These are phyloP conservation scores for Pseudomassariella vexata DNA, from an alignment of 2,329 filamentous ascomycete genomes.

Conservation along the genomic window DNA sequence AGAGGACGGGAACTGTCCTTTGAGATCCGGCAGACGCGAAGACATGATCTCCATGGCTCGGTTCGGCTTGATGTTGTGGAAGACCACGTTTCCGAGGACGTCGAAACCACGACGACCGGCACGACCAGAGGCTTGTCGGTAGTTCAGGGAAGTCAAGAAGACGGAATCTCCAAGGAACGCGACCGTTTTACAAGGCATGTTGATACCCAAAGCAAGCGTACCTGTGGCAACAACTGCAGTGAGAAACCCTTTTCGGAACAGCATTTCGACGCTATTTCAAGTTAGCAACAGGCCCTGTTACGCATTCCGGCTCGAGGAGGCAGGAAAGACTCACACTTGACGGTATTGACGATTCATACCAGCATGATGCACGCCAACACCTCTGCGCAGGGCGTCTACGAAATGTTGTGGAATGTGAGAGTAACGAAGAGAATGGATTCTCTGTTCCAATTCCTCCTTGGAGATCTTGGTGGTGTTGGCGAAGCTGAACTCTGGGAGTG, in stretches of 20 bases:
- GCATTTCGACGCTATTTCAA: slow-evolving; percentile 53
- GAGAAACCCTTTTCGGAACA: slow-evolving; percentile 68
- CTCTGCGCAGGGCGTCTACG: slow-evolving; percentile 56
- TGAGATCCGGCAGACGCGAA: slow-evolving; percentile 66
- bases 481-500: slow-evolving; percentile 60
- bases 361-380: slow-evolving; percentile 72
- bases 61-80: slow-evolving; percentile 56
- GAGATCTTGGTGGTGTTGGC: slow-evolving; percentile 55
- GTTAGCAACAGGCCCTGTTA: no score
- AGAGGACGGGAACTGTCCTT: slow-evolving; percentile 73
- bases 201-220: slow-evolving; percentile 72
- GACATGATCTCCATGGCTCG: slow-evolving; percentile 66
- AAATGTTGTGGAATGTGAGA: slow-evolving; percentile 46
- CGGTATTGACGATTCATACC: slow-evolving; percentile 76
- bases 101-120: slow-evolving; percentile 78
- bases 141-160: slow-evolving; percentile 69
- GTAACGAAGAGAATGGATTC: slow-evolving; percentile 43
- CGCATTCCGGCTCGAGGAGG: no score
- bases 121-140: slow-evolving; percentile 70
- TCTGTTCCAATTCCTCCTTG: slow-evolving; percentile 51
- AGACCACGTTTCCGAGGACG: slow-evolving; percentile 74
- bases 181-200: slow-evolving; percentile 79
- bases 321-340: slow-evolving; percentile 42
- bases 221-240: slow-evolving; percentile 69
- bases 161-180: slow-evolving; percentile 70